Percentiles rank a stretch among this genome's conserved stretches.
phyloP scores from a whole-genome alignment of 257 asterid genomes.

The Coffea eugenioides region DNA sequence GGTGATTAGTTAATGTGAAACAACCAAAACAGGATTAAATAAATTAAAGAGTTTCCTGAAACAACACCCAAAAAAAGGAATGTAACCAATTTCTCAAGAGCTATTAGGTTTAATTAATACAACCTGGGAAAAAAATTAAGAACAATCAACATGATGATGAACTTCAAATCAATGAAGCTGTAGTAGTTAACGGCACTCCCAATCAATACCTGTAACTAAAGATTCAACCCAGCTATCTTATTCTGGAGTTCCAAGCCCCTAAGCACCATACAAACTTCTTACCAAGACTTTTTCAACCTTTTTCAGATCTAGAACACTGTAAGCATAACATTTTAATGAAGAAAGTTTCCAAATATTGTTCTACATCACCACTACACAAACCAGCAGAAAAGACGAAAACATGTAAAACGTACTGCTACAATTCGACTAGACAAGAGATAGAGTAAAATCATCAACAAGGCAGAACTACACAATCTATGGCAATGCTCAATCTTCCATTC shows the following conservation, averaged over 20 bases:
- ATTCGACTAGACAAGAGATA: not conserved
- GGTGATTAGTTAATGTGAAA: not conserved
- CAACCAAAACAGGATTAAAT: not conserved
- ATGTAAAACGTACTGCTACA: not conserved
- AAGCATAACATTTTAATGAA: not conserved
- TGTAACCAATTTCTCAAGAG: not conserved
- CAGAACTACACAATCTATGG: not conserved
- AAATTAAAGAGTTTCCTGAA: not conserved
- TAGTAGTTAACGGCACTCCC: not conserved
- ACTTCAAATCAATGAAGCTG: not conserved
- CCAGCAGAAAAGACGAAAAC: not conserved
- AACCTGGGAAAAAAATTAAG: not conserved
- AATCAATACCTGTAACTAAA: not conserved
- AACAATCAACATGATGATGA: not conserved
- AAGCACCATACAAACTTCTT: not conserved
- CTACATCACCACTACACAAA: not conserved
- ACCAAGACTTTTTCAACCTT: not conserved
- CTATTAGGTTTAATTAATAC: not conserved
- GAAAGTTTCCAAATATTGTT: not conserved
- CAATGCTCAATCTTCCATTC: not conserved
- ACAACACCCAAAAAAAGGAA: not conserved
- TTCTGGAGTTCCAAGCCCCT: not conserved
- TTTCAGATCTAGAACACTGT: not conserved
- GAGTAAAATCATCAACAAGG: not conserved
- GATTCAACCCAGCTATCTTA: not conserved